Evolutionary conservation across 495 filamentous ascomycete genomes (phyloP).

Genomic region (Monascus purpureus): DNA sequence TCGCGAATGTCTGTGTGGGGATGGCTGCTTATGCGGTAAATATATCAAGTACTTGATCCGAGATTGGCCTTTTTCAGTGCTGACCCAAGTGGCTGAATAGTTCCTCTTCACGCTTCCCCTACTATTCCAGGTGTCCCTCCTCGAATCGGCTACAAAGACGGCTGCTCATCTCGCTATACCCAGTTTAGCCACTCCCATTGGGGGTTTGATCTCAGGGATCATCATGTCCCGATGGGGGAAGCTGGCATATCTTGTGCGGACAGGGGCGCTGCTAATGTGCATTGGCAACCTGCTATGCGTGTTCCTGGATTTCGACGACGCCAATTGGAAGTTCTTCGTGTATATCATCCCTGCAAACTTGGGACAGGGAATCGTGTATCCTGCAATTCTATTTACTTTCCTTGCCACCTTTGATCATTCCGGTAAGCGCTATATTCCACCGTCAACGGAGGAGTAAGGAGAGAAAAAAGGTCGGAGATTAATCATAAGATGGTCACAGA

Average conservation of each 20-base stretch:
- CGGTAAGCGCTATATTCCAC: conserved; percentile 21
- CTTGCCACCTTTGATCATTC: conserved; percentile 48
- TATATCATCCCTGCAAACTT: conserved; percentile 52
- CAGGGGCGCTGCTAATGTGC: conserved; percentile 43
- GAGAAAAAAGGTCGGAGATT: not conserved
- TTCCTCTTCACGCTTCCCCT: conserved; percentile 53
- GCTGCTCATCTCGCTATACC: conserved; percentile 46
- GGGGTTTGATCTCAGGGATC: conserved; percentile 44
- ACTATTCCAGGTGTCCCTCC: conserved; percentile 48
- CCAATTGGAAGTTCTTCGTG: conserved; percentile 46
- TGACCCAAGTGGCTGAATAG: conserved; percentile 14
- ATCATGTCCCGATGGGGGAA: conserved; percentile 54
- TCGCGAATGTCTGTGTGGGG: conserved; percentile 47
- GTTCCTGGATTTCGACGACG: conserved; percentile 40
- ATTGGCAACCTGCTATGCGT: conserved; percentile 44
- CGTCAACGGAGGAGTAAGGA: not conserved
- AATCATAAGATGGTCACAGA: conserved; percentile 22
- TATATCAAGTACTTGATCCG: conserved; percentile 2
- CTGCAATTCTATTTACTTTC: conserved; percentile 47
- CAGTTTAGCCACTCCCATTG: conserved; percentile 46
- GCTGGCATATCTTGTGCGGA: conserved; percentile 38
- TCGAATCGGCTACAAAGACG: conserved; percentile 46
- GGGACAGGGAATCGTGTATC: conserved; percentile 51
- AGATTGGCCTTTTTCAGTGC: not conserved
- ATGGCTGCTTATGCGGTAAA: conserved; percentile 50